Base-by-base conservation (phyloP, 495 filamentous ascomycete species). In the Antarctomyces pellizariae region DNA sequence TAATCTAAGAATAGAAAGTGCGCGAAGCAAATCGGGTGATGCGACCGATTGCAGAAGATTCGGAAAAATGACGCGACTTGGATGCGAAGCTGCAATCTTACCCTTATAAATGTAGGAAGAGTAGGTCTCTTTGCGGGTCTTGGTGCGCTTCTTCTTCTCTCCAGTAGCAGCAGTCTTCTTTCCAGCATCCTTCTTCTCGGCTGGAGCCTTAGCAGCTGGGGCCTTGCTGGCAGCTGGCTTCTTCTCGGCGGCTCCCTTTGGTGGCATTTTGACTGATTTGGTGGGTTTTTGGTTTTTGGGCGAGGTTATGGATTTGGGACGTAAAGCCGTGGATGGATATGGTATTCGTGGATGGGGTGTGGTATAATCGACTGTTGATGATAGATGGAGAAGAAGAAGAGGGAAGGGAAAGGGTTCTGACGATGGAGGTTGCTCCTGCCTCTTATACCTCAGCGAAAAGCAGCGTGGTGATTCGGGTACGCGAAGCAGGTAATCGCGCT, bases 21-120 rank as follows among this genome's bases (percentile, higher is more conserved):
- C 24, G 7, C 11, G 20, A 21, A 20, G 18, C 22, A 28, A 23
- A 28, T 9, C 30, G 30, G 22, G 22, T 6, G 25, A 34, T 36
- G 36, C 39, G 36, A 18, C 35, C 13, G 22, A 22, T n/a, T n/a
- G n/a, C n/a, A n/a, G n/a, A n/a, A n/a, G n/a, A 7, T 13, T 12
- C 8, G 17, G 13, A n/a, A 15, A 32, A 27, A 23, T 4, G 29
- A 33, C 39, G 39, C 39, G 39, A 36, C 22, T 36, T 28, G 13
- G 3, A 24, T 11, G 2, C 7, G 7, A 19, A 21, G 18, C 13
- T 18, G n/a, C 30, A 13, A 31, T 47, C 74, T 55, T 54, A 92
- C 86, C 86, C 66, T 97, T 97, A 73, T 97, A 97, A 65, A 97
- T 97, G 72, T 97, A 97, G 22, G 75, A 86, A 39, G 78, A 90